Base-by-base conservation (phyloP, 176 grass and related monocot genomes). In the Rhynchospora tenuis region DNA sequence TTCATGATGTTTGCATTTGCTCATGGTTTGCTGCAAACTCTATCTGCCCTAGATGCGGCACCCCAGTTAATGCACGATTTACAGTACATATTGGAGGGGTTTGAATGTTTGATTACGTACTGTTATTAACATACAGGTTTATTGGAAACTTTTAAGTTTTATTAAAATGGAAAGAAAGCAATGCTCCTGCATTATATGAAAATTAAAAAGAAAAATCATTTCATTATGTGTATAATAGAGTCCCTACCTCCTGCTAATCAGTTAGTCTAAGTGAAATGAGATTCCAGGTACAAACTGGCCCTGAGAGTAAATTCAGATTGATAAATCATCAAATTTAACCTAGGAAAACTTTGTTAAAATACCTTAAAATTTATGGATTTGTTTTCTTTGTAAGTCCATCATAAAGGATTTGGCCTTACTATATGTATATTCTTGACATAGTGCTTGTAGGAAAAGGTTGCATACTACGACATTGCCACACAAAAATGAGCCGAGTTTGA, bases 391-490 rank as follows among this genome's bases (percentile, higher is more conserved):
- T 20, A 33, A 44, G 8, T 59, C 3, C 14, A 5, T 59, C 56
- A 79, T 63, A 17, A 50, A 59, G 28, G 55, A 33, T 46, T 17
- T 59, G 19, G 31, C 31, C 31, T 33, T 33, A 33, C n/a, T n/a
- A 33, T 79, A 87, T 73, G 81, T 8, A 87, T 47, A 64, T 45
- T 29, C 11, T 19, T 73, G 43, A 45, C n/a, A 77, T 61, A 29
- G 24, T 73, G 82, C 28, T 59, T 68, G 84, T 19, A 98, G 92
- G 90, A 98, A 85, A 98, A 91, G 74, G 92, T 98, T 61, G 82
- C 86, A 70, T 94, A 98, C 62, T 98, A 94, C 76, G 95, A 98
- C 81, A 88, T 91, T 83, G 95, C 95, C 51, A 98, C 92, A 0
- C 84, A 91, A 84, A 95, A 94, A 83, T 84, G 95, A 69, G 90